These are phyloP conservation scores for Claviceps pazoutovae DNA, from an alignment of 2,329 filamentous ascomycete genomes.

Conservation along the genomic window DNA sequence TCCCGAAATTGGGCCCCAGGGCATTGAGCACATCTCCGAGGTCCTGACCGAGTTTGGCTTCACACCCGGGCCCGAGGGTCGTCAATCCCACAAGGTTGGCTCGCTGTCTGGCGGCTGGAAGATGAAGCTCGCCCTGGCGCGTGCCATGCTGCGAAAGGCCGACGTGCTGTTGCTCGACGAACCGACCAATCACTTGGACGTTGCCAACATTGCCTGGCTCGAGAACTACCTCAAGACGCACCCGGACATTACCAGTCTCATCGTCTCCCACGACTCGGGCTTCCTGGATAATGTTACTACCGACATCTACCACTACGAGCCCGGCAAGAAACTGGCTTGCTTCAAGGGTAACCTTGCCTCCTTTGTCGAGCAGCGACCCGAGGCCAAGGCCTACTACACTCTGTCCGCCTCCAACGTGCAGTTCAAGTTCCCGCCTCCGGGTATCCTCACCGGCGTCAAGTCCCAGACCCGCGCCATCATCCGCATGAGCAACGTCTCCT, in stretches of 20 bases:
- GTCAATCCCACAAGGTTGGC: conserved; percentile 80
- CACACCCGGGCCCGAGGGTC: conserved; percentile 73
- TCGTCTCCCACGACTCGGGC: conserved; percentile 95
- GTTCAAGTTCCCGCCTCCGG: conserved; percentile 96
- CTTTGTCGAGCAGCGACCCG: conserved; percentile 81
- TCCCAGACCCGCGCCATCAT: conserved; percentile 88
- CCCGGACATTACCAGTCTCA: conserved; percentile 90
- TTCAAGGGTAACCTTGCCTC: conserved; percentile 71
- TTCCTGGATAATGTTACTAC: conserved; percentile 97
- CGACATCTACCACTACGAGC: conserved; percentile 97
- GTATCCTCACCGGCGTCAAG: conserved; percentile 90
- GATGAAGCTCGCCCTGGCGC: conserved; percentile 95
- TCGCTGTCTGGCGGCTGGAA: conserved; percentile 98
- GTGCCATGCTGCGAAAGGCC: conserved; percentile 93
- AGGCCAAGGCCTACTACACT: conserved; percentile 97
- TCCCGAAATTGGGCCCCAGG: conserved; percentile 67
- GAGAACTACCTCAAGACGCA: conserved; percentile 93
- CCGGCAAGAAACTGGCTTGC: conserved; percentile 79
- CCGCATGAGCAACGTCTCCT: conserved; percentile 83
- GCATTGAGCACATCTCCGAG: conserved; percentile 63
- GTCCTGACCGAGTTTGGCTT: conserved; percentile 91
- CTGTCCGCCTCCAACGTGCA: conserved; percentile 75
- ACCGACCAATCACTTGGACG: conserved; percentile 96
- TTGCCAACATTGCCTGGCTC: conserved; percentile 90
- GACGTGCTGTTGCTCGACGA: conserved; percentile 94